phyloP scores from a whole-genome alignment of 345 rosid species.

The Physaria fendleri region DNA sequence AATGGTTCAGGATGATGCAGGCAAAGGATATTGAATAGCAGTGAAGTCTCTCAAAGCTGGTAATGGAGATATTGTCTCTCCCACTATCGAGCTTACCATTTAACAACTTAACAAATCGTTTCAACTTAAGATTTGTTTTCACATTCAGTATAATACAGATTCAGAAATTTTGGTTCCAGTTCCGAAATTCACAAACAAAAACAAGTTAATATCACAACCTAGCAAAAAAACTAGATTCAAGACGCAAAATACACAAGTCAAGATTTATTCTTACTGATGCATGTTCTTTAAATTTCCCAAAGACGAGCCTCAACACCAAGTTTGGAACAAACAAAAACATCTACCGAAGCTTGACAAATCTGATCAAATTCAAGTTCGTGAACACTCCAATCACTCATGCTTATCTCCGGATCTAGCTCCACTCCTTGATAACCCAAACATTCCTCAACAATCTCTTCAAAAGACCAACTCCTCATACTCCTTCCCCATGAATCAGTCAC shows the following conservation, averaged over 20 bases:
- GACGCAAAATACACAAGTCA: too few relatives aligned
- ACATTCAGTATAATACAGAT: too few relatives aligned
- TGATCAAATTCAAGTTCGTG: conserved; percentile 9
- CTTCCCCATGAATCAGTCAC: not conserved
- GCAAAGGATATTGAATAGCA: too few relatives aligned
- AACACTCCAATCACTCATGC: conserved; percentile 32
- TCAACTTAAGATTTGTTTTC: too few relatives aligned
- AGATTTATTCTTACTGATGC: not conserved
- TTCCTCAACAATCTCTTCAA: conserved; percentile 29
- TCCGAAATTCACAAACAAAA: too few relatives aligned
- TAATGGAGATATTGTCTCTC: too few relatives aligned
- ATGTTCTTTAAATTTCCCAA: not conserved
- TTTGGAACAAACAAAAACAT: conserved; percentile 18
- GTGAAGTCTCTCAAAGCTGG: too few relatives aligned
- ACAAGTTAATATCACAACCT: too few relatives aligned
- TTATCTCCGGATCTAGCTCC: conserved; percentile 6
- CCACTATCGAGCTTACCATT: too few relatives aligned
- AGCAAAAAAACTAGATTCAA: not conserved
- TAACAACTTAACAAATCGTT: too few relatives aligned
- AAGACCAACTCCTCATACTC: conserved; percentile 3
- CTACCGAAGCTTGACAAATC: conserved; percentile 25
- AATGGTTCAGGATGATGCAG: conserved; percentile 69
- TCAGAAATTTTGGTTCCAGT: too few relatives aligned
- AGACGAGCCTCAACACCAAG: conserved; percentile 21
- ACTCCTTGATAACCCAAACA: conserved; percentile 30